Evolutionary conservation across 768 basidiomycete species (phyloP).

Genomic region (Phlegmacium glaucopus): DNA sequence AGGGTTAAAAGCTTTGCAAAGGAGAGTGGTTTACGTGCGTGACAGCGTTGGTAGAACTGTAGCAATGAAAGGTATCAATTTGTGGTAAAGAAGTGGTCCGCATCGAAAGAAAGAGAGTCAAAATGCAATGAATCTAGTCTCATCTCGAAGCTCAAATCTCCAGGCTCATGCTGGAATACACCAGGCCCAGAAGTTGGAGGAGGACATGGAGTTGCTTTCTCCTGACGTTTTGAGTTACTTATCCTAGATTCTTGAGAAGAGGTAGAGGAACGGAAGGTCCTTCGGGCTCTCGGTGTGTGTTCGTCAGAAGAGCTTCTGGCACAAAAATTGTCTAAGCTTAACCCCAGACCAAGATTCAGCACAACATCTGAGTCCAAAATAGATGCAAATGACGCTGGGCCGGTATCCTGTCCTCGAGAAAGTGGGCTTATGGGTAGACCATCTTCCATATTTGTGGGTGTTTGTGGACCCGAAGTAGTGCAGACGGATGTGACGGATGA

Average conservation of each 20-base stretch:
- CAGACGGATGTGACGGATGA: slow-evolving; percentile 17
- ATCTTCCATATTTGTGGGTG: slow-evolving; percentile 30
- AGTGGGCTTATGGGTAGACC: slow-evolving; percentile 13
- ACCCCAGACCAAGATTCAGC: slow-evolving; percentile 18
- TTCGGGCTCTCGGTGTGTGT: neutral
- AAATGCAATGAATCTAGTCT: slow-evolving; percentile 71
- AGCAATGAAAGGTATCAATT: neutral
- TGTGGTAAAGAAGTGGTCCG: slow-evolving; percentile 42
- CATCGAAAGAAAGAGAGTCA: slow-evolving; percentile 66
- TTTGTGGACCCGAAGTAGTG: slow-evolving; percentile 28
- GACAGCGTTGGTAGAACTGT: too few species aligned
- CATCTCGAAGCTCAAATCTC: slow-evolving; percentile 58
- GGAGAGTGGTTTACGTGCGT: too few species aligned
- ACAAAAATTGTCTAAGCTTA: slow-evolving; percentile 11
- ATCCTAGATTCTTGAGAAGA: neutral
- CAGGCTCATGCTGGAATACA: slow-evolving; percentile 15
- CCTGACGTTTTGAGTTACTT: neutral
- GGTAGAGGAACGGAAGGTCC: neutral
- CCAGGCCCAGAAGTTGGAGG: slow-evolving; percentile 1
- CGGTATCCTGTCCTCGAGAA: slow-evolving; percentile 7
- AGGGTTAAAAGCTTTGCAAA: too few species aligned
- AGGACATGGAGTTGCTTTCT: slow-evolving; percentile 1
- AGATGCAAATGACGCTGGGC: slow-evolving; percentile 16
- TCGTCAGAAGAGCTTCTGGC: neutral
- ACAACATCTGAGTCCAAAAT: slow-evolving; percentile 17